Evolutionary conservation across 1,139 yeast genomes (phyloP).

Genomic region (Zygosaccharomyces sapae): DNA sequence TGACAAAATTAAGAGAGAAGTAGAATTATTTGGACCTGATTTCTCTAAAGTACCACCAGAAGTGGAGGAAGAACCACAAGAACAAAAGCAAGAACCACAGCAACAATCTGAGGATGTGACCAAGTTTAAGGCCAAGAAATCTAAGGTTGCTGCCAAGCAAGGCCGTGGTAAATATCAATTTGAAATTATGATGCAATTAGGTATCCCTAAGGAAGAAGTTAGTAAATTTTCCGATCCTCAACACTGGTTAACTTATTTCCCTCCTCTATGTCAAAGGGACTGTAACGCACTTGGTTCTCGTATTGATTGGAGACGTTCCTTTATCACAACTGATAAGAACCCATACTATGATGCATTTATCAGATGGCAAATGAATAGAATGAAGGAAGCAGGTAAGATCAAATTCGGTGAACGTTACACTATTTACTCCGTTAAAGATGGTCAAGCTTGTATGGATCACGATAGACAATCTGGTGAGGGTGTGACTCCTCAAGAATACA

Average conservation of each 20-base stretch:
- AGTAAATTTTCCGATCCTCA: conserved; percentile 82
- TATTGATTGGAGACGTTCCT: conserved; percentile 97
- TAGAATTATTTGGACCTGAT: conserved; percentile 83
- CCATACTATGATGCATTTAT: conserved; percentile 94
- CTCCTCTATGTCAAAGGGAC: conserved; percentile 79
- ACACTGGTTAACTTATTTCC: conserved; percentile 89
- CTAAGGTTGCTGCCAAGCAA: conserved; percentile 88
- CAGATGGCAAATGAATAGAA: conserved; percentile 93
- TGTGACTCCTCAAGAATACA: conserved; percentile 92
- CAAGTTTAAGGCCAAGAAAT: conserved; percentile 85
- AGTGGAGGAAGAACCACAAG: conserved; percentile 51
- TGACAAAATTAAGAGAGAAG: conserved; percentile 88
- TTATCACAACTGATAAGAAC: conserved; percentile 91
- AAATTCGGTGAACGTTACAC: conserved; percentile 98
- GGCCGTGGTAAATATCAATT: conserved; percentile 93
- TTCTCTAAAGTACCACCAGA: conserved; percentile 64
- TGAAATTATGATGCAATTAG: conserved; percentile 93
- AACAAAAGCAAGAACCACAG: conserved; percentile 30
- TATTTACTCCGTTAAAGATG: conserved; percentile 94
- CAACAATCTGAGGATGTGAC: conserved; percentile 68
- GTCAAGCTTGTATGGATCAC: conserved; percentile 99
- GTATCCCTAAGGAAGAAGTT: conserved; percentile 78
- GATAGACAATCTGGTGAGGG: conserved; percentile 98
- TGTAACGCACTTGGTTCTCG: conserved; percentile 84
- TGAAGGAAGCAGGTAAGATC: conserved; percentile 82